Evolutionary conservation across 1,139 yeast species (phyloP), one percentile per base, ranked within the genome.

Genomic region (Eremothecium cymbalariae): DNA sequence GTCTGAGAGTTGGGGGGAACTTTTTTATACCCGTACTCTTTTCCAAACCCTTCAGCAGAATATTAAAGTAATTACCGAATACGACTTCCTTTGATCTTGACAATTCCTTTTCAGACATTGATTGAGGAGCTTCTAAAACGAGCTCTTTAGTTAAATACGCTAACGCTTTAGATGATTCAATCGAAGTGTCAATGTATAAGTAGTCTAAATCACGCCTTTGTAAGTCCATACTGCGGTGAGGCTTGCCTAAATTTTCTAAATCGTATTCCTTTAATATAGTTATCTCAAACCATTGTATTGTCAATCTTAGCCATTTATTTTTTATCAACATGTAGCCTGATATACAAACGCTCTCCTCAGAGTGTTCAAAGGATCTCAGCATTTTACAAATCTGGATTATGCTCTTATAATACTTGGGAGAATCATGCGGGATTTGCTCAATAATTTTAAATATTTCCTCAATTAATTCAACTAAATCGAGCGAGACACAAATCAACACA

Each of bases 21-120:
- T 45, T 47, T 9, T 60, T 60, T 12, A 50, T 38, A 34, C 59
- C 53, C 26, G 60, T 69, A 43, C 74, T 71, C 52, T 74, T 72
- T 46, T 83, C 86, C 34, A 84, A 63, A 8, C 83, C 76, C 50
- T 80, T 75, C 48, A 82, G 68, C 38, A 84, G 72, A 18, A 83
- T 61, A 28, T 79, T 75, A 56, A 84, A 84, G 48, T 78, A 79
- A 42, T 76, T 76, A 4, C 81, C 77, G 57, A 84, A 84, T 2
- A 74, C 68, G 35, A 78, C 70, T 27, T 75, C 73, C 45, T 76
- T 79, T 16, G 80, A 72, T 43, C 72, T 68, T 18, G 65, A 61
- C 24, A 73, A 50, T 43, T 79, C 85, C 25, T 63, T 64, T 39
- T 74, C 80, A 36, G 70, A 67, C 2, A 71, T 64, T 4, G 77